Conservation (phyloP, 176 grass and related monocot genomes). For the Dendrocalamus sinicus region DNA sequence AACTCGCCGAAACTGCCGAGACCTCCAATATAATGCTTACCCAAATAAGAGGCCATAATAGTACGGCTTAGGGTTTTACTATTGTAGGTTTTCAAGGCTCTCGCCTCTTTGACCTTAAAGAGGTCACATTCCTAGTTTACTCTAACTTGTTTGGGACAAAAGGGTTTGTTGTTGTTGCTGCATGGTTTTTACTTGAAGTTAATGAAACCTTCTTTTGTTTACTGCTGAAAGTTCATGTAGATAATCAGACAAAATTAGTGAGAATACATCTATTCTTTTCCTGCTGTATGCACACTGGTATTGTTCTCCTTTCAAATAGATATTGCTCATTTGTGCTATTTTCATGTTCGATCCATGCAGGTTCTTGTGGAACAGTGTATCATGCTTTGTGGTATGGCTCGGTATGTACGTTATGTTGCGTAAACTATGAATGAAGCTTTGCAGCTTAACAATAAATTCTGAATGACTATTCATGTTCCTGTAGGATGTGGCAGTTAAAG, state of each 20-base stretch:
- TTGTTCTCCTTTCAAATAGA: slow-evolving; percentile 12
- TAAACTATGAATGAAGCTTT: slow-evolving; percentile 36
- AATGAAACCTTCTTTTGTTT: not conserved
- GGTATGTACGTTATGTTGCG: slow-evolving; percentile 56
- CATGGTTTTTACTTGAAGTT: not conserved
- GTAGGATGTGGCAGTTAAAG: slow-evolving; percentile 96
- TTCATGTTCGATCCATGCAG: slow-evolving; percentile 48
- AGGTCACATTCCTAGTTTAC: too few species aligned
- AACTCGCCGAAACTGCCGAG: too few species aligned
- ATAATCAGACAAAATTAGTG: slow-evolving; percentile 7
- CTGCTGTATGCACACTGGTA: not conserved
- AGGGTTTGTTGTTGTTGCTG: too few species aligned
- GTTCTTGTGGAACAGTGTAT: slow-evolving; percentile 95
- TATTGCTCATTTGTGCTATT: slow-evolving; percentile 16
- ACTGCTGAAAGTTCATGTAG: not conserved
- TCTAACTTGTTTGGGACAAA: too few species aligned
- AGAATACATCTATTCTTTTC: not conserved
- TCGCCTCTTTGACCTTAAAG: too few species aligned
- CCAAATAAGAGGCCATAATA: too few species aligned
- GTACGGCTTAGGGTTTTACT: too few species aligned
- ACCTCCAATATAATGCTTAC: too few species aligned
- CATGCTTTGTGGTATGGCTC: slow-evolving; percentile 89
- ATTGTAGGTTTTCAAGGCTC: too few species aligned
- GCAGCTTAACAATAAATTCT: slow-evolving; percentile 17
- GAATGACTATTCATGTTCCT: slow-evolving; percentile 8